Evolutionary conservation across 768 basidiomycete genomes (phyloP).

Genomic region (Trametopsis cervina): DNA sequence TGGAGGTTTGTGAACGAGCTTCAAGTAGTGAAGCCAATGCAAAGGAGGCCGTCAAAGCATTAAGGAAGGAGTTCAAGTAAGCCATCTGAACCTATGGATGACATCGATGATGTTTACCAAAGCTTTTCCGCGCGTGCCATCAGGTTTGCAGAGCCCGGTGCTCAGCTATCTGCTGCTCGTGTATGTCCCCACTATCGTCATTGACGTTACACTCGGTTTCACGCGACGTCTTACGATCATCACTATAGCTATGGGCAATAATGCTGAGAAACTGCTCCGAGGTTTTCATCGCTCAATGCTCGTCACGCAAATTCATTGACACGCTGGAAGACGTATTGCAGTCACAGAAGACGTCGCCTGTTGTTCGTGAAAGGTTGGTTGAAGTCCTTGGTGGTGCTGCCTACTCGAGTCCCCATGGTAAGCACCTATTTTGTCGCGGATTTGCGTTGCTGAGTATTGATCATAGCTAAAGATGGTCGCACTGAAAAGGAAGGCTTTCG

Average conservation of each 20-base stretch:
- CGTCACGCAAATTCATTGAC: conserved; percentile 72
- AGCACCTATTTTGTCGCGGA: not conserved
- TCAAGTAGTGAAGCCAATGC: conserved; percentile 65
- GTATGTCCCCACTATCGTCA: conserved; percentile 37
- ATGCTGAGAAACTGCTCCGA: conserved; percentile 80
- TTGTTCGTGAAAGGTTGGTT: conserved; percentile 72
- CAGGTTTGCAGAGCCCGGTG: conserved; percentile 69
- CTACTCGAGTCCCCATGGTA: conserved; percentile 41
- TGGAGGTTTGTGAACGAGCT: conserved; percentile 83
- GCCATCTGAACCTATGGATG: conserved; percentile 20
- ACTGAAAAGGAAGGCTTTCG: conserved; percentile 44
- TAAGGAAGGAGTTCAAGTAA: conserved; percentile 83
- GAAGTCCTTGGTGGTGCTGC: conserved; percentile 81
- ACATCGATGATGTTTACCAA: conserved; percentile 6
- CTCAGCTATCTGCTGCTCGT: conserved; percentile 70
- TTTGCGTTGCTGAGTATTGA: not conserved
- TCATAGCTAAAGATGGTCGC: not conserved
- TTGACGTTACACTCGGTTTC: not conserved
- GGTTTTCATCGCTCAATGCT: conserved; percentile 61
- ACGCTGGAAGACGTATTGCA: conserved; percentile 68
- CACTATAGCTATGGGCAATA: conserved; percentile 73
- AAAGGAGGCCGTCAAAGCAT: conserved; percentile 78
- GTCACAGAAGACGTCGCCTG: conserved; percentile 61
- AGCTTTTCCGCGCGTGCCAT: not conserved
- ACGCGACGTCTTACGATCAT: not conserved